phyloP scores from a whole-genome alignment of 108 stramenopile species.

The Fragilaria radians region DNA sequence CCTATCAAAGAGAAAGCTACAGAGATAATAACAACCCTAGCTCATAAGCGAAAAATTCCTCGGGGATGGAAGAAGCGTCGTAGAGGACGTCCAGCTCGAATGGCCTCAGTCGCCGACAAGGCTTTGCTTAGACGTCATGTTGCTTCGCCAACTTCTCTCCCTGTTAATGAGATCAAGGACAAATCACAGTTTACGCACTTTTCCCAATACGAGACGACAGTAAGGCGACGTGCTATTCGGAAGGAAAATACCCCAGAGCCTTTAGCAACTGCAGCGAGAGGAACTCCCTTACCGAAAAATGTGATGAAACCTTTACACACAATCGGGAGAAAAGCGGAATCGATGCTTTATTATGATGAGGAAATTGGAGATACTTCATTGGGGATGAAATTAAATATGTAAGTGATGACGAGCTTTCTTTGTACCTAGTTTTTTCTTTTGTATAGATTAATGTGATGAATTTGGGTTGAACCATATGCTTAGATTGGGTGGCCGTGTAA shows the following conservation, averaged over 20 bases:
- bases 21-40: too few species aligned
- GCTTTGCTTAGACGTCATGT: too few species aligned
- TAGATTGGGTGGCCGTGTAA: conserved; percentile 69
- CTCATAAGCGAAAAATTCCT: too few species aligned
- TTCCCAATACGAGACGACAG: conserved; percentile 34
- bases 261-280: conserved; percentile 3
- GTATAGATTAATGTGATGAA: too few species aligned
- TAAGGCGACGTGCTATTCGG: conserved; percentile 42
- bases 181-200: conserved; percentile 2
- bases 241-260: conserved; percentile 13
- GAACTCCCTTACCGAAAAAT: not conserved
- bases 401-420: not conserved
- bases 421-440: not conserved
- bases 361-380: conserved; percentile 70
- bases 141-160: too few species aligned
- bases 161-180: too few species aligned
- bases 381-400: conserved; percentile 70
- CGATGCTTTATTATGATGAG: conserved; percentile 26
- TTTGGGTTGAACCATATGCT: not conserved
- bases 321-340: not conserved
- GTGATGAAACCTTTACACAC: conserved; percentile 2
- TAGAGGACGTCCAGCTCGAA: not conserved
- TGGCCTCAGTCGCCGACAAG: not conserved
- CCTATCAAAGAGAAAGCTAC: too few species aligned
- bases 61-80: not conserved